Evolutionary conservation across 805 yeast genomes (phyloP), one percentile per base, ranked within the genome.

Genomic region (Sugiyamaella floridensis): DNA sequence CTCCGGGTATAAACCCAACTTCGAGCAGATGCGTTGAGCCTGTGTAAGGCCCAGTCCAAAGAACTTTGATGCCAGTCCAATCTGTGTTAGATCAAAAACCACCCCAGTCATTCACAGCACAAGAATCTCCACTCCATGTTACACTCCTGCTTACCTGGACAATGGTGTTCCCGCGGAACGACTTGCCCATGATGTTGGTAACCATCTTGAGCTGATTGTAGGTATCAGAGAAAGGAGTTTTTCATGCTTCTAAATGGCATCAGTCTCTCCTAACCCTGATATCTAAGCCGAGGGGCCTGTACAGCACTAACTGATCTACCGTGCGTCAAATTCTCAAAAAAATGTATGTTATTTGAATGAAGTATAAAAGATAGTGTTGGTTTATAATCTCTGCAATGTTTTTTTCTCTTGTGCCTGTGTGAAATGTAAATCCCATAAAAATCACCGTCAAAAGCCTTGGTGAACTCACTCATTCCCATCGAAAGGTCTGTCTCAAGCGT

Each of bases 1-100:
- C 66, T 79, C 76, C 45, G 98, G 98, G 65, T 90, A 92, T 55
- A 93, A 79, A 10, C 96, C 97, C 19, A 92, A 80, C 65, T 82
- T 88, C 41, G 97, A 83, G 67, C 97, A 89, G 50, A 93, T 75
- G 62, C 76, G 74, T 57, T 79, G 79, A 1, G 97, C 92, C 9
- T 86, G 81, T 50, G 72, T 68, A 45, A 72, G 69, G n/a, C 98
- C 97, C 42, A 93, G 74, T 29, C 98, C 99, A 66, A 86, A 90
- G 58, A 93, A 84, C 57, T 83, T 83, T 52, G 85, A 78, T 20
- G 90, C 82, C 57, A 93, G 75, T 4, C 95, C 98, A 58, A 77
- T 72, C 69, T 69, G 46, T 32, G 37, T 32, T 32, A 32, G 37
- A 8, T 2, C 37, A 14, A 32, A 32, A n/a, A n/a, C n/a, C n/a